Conservation (phyloP, 2,329 filamentous ascomycete species). For the Monilinia polystroma region DNA sequence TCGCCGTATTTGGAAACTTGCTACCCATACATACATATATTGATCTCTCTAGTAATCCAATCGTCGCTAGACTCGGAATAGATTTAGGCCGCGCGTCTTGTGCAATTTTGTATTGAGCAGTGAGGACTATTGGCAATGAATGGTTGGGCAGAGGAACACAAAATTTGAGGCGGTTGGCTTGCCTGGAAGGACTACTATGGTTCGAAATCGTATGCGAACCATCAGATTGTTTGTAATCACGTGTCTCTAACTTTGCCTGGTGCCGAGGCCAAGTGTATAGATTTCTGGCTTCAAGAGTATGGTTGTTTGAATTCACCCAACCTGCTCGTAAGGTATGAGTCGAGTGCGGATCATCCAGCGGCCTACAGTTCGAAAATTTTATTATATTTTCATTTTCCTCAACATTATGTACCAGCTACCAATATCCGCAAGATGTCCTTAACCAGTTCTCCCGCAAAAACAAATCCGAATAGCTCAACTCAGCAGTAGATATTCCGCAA, state of each 20-base stretch:
- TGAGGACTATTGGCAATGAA: neutral
- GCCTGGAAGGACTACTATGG: neutral
- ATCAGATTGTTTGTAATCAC: neutral
- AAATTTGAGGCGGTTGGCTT: neutral
- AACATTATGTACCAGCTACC: neutral
- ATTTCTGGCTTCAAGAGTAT: neutral
- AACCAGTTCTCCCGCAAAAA: neutral
- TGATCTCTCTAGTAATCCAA: neutral
- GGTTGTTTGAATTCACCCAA: neutral
- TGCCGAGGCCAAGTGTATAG: neutral
- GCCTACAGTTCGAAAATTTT: neutral
- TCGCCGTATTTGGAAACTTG: neutral
- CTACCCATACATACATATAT: neutral
- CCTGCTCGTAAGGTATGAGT: neutral
- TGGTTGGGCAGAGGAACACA: neutral
- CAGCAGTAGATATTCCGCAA: slow-evolving; percentile 3
- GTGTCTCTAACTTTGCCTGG: neutral
- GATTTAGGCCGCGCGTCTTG: neutral
- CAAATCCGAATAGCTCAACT: neutral
- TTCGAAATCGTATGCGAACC: neutral
- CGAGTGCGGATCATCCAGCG: neutral
- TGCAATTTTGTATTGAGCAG: neutral
- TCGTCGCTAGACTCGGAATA: neutral
- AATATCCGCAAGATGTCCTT: neutral
- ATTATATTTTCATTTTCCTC: neutral